Conservation (phyloP, 768 basidiomycete species). For the Mycena leptocephala region DNA sequence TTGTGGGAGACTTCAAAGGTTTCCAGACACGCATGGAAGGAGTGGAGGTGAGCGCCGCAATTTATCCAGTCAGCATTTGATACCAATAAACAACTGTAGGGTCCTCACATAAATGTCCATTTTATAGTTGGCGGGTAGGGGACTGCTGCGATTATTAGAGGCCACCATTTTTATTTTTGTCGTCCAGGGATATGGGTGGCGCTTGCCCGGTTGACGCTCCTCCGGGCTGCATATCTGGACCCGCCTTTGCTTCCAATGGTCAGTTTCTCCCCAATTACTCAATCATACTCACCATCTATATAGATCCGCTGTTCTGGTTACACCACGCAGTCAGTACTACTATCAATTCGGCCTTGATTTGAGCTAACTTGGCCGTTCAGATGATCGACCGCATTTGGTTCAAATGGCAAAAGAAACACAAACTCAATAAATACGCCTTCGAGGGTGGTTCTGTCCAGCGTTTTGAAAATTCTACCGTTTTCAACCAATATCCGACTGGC, state of each 20-base stretch:
- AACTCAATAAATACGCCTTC: conserved; percentile 43
- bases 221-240: conserved; percentile 40
- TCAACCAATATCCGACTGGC: conserved; percentile 43
- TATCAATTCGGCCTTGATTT: background rate
- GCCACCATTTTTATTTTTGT: background rate
- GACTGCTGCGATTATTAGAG: background rate
- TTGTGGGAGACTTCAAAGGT: conserved; percentile 47
- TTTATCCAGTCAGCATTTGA: background rate
- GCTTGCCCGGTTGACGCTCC: conserved; percentile 45
- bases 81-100: conserved; percentile 35
- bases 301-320: conserved; percentile 54
- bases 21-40: conserved; percentile 50
- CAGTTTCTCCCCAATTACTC: background rate
- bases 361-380: conserved; percentile 15
- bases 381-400: conserved; percentile 58
- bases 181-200: conserved; percentile 46
- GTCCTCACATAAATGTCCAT: conserved; percentile 50
- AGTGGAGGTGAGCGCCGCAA: conserved; percentile 35
- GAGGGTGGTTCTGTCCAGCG: conserved; percentile 49
- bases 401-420: conserved; percentile 50
- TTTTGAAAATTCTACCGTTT: conserved; percentile 37
- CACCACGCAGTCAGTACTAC: conserved; percentile 49
- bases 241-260: conserved; percentile 52
- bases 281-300: background rate
- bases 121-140: conserved; percentile 47